phyloP scores from a whole-genome alignment of 2,329 filamentous ascomycete species.

The Talaromyces sp. region DNA sequence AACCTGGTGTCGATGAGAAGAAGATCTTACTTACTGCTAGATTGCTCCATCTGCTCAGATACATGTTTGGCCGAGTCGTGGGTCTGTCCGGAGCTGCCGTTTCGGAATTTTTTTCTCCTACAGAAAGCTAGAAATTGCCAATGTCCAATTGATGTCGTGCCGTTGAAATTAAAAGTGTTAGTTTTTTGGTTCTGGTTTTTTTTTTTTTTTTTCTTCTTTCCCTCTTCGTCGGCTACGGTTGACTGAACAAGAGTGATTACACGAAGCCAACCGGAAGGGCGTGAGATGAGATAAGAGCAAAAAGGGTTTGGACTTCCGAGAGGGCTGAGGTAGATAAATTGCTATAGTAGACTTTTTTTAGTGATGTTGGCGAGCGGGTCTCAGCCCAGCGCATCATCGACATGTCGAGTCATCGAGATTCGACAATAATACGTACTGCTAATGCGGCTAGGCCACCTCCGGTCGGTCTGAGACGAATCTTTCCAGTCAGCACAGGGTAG shows the following conservation, averaged over 20 bases:
- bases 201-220: neutral
- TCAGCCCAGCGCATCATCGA: constrained; percentile 13
- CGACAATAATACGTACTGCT: neutral
- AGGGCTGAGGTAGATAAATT: constrained; percentile 10
- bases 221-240: neutral
- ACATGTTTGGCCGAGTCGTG: constrained; percentile 1
- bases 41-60: neutral
- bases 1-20: neutral
- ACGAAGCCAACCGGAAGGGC: neutral
- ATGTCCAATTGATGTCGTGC: neutral
- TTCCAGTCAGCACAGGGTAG: neutral
- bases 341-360: neutral
- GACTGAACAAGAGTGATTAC: neutral
- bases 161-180: neutral
- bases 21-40: neutral
- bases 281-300: neutral
- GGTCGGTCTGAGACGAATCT: neutral
- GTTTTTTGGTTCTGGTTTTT: too few species aligned
- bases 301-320: constrained; percentile 2
- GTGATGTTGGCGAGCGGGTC: constrained; percentile 3
- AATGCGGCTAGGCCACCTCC: too few species aligned
- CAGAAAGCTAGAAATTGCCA: neutral
- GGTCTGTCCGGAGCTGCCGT: neutral
- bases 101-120: constrained; percentile 12
- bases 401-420: constrained; percentile 5